Evolutionary conservation across 169 alveolate species (phyloP), one percentile per base, ranked within the genome.

Genomic region (Theileria orientalis): DNA sequence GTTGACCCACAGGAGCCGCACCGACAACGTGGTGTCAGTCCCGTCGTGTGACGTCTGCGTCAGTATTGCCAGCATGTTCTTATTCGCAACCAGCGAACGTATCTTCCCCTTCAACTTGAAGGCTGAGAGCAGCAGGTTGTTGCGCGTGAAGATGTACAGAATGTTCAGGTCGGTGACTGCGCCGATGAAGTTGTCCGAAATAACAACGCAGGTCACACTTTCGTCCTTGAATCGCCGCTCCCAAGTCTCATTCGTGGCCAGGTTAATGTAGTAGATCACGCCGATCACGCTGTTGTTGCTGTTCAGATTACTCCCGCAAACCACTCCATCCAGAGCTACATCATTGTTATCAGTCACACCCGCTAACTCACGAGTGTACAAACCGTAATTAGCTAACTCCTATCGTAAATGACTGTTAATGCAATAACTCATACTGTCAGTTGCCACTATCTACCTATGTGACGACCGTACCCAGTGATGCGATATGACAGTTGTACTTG

Each of bases 401-500:
- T n/a, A n/a, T n/a, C n/a, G n/a, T n/a, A n/a, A n/a, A n/a, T n/a
- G n/a, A n/a, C n/a, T n/a, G n/a, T n/a, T n/a, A n/a, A n/a, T n/a
- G n/a, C n/a, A n/a, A n/a, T n/a, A n/a, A n/a, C n/a, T n/a, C n/a
- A n/a, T n/a, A n/a, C n/a, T n/a, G n/a, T n/a, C n/a, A n/a, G n/a
- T n/a, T n/a, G n/a, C n/a, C n/a, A n/a, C n/a, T n/a, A n/a, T n/a
- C n/a, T n/a, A n/a, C n/a, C n/a, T n/a, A n/a, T n/a, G n/a, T n/a
- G n/a, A n/a, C n/a, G n/a, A n/a, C n/a, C 66, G 6, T 37, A 63
- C 66, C 33, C 27, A 72, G 35, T 1, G 83, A 80, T 3, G 83
- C 83, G 1, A 82, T 71, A 32, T 77, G 86, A 46, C 87, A 79
- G 78, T 73, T 79, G 73, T 71, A 72, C n/a, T 59, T 16, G 40